Evolutionary conservation across 2,329 filamentous ascomycete species (phyloP), one percentile per base, ranked within the genome.

Genomic region (Xenosphaeropsis pyriputrescens): DNA sequence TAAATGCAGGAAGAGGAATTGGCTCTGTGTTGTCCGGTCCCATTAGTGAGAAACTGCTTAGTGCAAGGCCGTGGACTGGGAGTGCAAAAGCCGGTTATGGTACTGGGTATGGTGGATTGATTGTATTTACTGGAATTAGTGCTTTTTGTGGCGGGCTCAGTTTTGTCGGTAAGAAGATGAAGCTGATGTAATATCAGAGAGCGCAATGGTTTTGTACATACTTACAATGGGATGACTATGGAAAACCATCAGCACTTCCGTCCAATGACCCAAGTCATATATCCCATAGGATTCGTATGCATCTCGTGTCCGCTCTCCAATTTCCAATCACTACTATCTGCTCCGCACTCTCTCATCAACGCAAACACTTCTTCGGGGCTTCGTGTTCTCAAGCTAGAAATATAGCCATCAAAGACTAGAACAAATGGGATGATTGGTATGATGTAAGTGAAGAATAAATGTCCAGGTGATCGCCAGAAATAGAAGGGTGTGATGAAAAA

Each of bases 341-440:
- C 65, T 9, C 63, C 67, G 48, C 68, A 72, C 4, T 60, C 61
- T 39, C 67, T 63, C 44, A 85, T 55, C 46, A 86, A 53, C 0
- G 52, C 51, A 52, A 76, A 61, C 5, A 84, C 68, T 56, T 86
- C 82, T 12, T 68, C 65, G 0, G 75, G 65, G 4, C 72, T 81
- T 39, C 81, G 67, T 6, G 79, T 82, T 32, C 82, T 62, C 46
- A 85, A 52, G 30, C 70, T 71, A 8, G 76, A 83, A 35, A 85
- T 65, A 40, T 72, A 60, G 2, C 81, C 81, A 55, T 86, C 82
- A 48, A 79, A 78, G 0, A 74, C 65, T 14, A 84, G 58, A 7
- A 82, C 70, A 42, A 79, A 69, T 0, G 81, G 79, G 13, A 85
- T 56, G 11, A 85, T 58, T 0, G 80, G 81, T 6, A 83, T 50